Conservation (phyloP, 805 yeast genomes). For the Metschnikowia proteae region DNA sequence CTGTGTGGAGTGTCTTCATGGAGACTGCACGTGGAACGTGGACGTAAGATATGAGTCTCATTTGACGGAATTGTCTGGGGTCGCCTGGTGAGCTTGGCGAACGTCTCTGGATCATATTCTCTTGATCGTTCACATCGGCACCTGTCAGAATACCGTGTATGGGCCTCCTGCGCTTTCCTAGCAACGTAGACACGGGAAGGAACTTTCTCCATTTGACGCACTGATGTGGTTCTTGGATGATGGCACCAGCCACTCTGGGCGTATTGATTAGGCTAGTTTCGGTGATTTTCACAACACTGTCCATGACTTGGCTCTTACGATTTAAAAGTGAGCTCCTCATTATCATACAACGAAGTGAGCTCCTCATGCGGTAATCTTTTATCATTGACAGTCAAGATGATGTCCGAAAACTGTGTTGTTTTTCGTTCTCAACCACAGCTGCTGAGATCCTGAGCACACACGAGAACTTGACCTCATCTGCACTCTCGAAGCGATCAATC, state of each 20-base stretch:
- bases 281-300: slow-evolving; percentile 60
- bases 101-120: slow-evolving; percentile 67
- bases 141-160: slow-evolving; percentile 74
- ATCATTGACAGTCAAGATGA: slow-evolving; percentile 67
- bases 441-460: slow-evolving; percentile 65
- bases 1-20: slow-evolving; percentile 74
- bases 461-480: slow-evolving; percentile 69
- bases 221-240: slow-evolving; percentile 90
- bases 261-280: slow-evolving; percentile 57
- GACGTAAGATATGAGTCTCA: slow-evolving; percentile 76
- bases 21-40: slow-evolving; percentile 84
- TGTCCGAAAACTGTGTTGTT: slow-evolving; percentile 62
- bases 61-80: slow-evolving; percentile 77
- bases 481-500: slow-evolving; percentile 65
- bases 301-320: slow-evolving; percentile 66
- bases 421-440: slow-evolving; percentile 27
- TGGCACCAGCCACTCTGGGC: slow-evolving; percentile 69
- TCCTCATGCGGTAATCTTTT: slow-evolving; percentile 65
- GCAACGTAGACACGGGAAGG: slow-evolving; percentile 87
- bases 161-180: slow-evolving; percentile 77
- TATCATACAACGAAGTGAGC: slow-evolving; percentile 47
- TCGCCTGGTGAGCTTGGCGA: slow-evolving; percentile 60
- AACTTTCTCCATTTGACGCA: slow-evolving; percentile 71
- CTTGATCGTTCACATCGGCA: slow-evolving; percentile 74
- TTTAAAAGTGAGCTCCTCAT: slow-evolving; percentile 49